phyloP scores from a whole-genome alignment of 805 yeast species.

The Ogataea paradorogensis region DNA sequence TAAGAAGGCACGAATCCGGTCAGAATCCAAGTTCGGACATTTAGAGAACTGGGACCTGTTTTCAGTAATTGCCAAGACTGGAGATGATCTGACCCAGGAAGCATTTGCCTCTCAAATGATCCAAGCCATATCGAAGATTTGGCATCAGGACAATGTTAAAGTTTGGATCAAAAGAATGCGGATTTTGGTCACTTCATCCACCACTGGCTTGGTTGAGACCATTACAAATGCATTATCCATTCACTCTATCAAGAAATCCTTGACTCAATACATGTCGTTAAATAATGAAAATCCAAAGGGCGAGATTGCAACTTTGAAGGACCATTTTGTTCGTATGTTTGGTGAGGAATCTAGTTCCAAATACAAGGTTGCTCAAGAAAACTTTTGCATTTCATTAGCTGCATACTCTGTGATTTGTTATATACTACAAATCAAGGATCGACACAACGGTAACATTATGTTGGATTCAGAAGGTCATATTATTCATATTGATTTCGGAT shows the following conservation, averaged over 20 bases:
- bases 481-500: slow-evolving; percentile 94
- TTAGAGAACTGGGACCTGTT: slow-evolving; percentile 90
- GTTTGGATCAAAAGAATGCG: slow-evolving; percentile 95
- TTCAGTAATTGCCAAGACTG: slow-evolving; percentile 94
- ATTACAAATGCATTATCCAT: slow-evolving; percentile 91
- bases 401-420: slow-evolving; percentile 90
- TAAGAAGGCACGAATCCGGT: slow-evolving; percentile 76
- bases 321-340: slow-evolving; percentile 74
- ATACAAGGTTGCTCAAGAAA: slow-evolving; percentile 75
- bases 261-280: slow-evolving; percentile 70
- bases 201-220: slow-evolving; percentile 91
- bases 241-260: slow-evolving; percentile 90
- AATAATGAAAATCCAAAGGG: slow-evolving; percentile 71
- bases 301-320: slow-evolving; percentile 65
- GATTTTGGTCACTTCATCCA: slow-evolving; percentile 85
- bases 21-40: slow-evolving; percentile 78
- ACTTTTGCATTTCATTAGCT: slow-evolving; percentile 84
- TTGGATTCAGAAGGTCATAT: slow-evolving; percentile 94
- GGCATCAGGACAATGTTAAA: slow-evolving; percentile 66
- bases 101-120: slow-evolving; percentile 97
- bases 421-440: slow-evolving; percentile 86
- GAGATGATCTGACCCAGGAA: slow-evolving; percentile 93
- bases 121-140: slow-evolving; percentile 78
- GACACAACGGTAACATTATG: slow-evolving; percentile 98
- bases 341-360: slow-evolving; percentile 57